Conservation (phyloP, 2,329 filamentous ascomycete species). For the Paecilomyces dactylethromorphus region DNA sequence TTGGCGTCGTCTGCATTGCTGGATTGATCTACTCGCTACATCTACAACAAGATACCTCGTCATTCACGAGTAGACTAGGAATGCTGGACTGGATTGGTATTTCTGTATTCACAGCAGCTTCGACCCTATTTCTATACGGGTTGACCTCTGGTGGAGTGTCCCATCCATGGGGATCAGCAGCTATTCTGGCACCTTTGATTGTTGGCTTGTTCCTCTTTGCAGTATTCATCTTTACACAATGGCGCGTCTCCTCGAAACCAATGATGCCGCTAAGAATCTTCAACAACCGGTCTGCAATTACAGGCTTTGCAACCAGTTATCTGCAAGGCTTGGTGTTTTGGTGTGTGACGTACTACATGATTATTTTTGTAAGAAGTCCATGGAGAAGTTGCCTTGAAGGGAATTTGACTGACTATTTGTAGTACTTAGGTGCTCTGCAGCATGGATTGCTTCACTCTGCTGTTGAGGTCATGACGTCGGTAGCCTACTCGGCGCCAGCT, state of each 20-base stretch:
- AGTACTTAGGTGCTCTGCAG: not conserved
- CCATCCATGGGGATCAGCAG: not conserved
- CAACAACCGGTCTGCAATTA: not conserved
- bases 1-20: conserved; percentile 23
- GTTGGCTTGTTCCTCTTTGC: not conserved
- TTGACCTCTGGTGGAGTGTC: not conserved
- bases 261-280: not conserved
- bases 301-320: not conserved
- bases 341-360: not conserved
- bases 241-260: not conserved
- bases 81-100: not conserved
- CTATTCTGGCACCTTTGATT: not conserved
- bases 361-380: not conserved
- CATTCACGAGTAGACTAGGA: not conserved
- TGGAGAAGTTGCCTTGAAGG: not conserved
- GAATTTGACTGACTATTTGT: not conserved
- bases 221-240: not conserved
- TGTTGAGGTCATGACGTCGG: not conserved
- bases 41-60: not conserved
- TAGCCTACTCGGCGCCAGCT: not conserved
- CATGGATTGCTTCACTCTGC: not conserved
- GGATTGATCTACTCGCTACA: not conserved
- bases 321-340: not conserved
- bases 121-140: not conserved
- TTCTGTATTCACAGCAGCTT: not conserved